phyloP scores from a whole-genome alignment of 805 yeast genomes.

The Barnettozyma botsteinii region DNA sequence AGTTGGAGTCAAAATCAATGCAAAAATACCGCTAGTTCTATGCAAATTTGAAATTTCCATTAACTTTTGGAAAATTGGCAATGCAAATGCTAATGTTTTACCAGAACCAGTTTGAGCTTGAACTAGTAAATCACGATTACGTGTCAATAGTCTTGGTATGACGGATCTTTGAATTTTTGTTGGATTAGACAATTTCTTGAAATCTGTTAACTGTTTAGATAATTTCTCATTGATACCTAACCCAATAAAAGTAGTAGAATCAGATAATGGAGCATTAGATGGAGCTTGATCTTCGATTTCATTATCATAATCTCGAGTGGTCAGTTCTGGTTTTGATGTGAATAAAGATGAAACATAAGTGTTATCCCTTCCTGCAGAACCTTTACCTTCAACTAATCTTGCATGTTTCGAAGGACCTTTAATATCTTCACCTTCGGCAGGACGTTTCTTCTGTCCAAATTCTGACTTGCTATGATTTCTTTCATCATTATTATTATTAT shows the following conservation, averaged over 20 bases:
- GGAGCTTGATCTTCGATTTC: conserved; percentile 37
- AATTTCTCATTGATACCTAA: conserved; percentile 59
- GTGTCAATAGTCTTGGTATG: conserved; percentile 51
- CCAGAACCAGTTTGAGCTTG: conserved; percentile 99
- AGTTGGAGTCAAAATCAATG: conserved; percentile 86
- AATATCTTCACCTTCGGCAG: conserved; percentile 10
- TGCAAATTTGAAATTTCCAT: conserved; percentile 45
- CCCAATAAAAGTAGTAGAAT: conserved; percentile 62
- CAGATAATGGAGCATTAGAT: conserved; percentile 79
- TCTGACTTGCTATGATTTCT: too few species aligned
- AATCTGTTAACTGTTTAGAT: conserved; percentile 47
- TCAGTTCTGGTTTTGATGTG: conserved; percentile 56
- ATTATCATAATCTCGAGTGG: conserved; percentile 34
- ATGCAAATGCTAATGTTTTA: conserved; percentile 79
- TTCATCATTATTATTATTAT: conserved; percentile 8
- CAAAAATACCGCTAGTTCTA: conserved; percentile 81
- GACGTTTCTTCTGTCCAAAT: conserved; percentile 15
- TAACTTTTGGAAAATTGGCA: conserved; percentile 76
- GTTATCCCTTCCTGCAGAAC: conserved; percentile 47
- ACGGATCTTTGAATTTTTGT: conserved; percentile 84
- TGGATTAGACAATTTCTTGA: conserved; percentile 57
- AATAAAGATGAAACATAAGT: conserved; percentile 84
- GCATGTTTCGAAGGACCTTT: conserved; percentile 31
- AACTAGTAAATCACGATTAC: conserved; percentile 63
- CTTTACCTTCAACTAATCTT: conserved; percentile 42